Base-by-base conservation (phyloP, 352 stramenopile genomes). In the Phytophthora pisi region DNA sequence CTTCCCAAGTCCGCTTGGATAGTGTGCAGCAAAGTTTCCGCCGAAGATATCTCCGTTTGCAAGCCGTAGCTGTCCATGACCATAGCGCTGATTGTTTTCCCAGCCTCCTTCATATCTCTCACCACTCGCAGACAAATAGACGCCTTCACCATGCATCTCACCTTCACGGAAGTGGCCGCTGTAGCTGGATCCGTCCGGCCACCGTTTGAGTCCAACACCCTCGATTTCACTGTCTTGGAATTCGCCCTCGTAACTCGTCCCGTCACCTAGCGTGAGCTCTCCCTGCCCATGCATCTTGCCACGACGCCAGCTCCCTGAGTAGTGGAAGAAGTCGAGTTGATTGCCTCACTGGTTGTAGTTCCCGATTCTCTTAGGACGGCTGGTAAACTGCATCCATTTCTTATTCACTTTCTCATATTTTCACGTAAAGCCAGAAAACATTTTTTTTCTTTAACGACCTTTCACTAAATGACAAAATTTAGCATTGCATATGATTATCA, bases 201-300 rank as follows among this genome's bases (percentile, higher is more conserved):
- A 92, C 11, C 74, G 64, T 13, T 81, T 78, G 11, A 92, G 51
- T 0, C 83, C 81, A 15, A 78, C 56, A 28, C 83, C 83, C 5
- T 87, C 72, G n/a, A 92, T 92, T 57, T 92, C 83, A 26, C 79
- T 81, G 45, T 81, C 49, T 1, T 56, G n/a, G 47, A 92, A 92
- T 3, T 78, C 70, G 10, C 83, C 79, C 64, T 90, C 78, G 57
- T 90, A 90, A 3, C 46, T 61, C 5, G 57, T 61, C 2, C 69
- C 74, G 30, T 79, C 72, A 4, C 56, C 50, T 3, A 89, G 65
- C 0, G 58, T 68, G 52, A 89, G 88, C 1, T 75, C 56, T 3
- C 82, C 82, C 4, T 53, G 51, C 2, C 81, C 81, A 51, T 91
- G 68, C 71, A 95, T 95, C 40, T 80, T 70, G 20, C 89, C 84